Base-by-base conservation (phyloP, 768 basidiomycete genomes). In the Lactarius evosmus region DNA sequence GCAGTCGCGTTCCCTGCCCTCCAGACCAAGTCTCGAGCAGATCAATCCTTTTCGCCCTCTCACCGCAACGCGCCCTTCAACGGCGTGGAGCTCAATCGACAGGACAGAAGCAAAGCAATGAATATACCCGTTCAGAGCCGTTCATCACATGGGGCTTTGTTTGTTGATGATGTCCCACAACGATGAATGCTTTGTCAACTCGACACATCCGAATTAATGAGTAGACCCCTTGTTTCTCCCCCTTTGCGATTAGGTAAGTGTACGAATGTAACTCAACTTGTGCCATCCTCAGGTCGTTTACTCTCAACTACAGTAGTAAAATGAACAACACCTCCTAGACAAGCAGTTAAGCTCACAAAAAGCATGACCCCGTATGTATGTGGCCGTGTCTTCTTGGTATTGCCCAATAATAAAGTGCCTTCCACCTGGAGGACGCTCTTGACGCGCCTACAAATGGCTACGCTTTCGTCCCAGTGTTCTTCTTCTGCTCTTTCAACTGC, bases 401-500 rank as follows among this genome's bases (percentile, higher is more conserved):
- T n/a, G 36, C 4, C 14, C 17, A 9, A 44, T 44, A 4, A 22
- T 22, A 14, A 22, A n/a, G 41, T 12, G 22, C 44, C n/a, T 46
- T 46, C 44, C 11, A 46, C 44, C 22, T 46, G 9, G 22, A 46
- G n/a, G 22, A 1, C 9, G 8, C n/a, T n/a, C n/a, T 46, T 22
- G 44, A 46, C 11, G 22, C 44, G 4, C 19, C 44, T 22, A 22
- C 30, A 52, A 11, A 33, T 51, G 19, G 16, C 41, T 60, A 64
- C 25, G n/a, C 44, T 30, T 60, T 64, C 33, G 41, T n/a, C 29
- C 52, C 54, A 30, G 61, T 76, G 58, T 77, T 78, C 74, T 85
- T 89, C 76, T 92, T 93, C 75, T 90, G 87, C 69, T 89, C 91
- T 70, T 93, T 93, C 68, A 91, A 72, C 72, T 84, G 82, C 9